Evolutionary conservation across 2,329 filamentous ascomycete genomes (phyloP).

Genomic region (Fusarium bactridioides): DNA sequence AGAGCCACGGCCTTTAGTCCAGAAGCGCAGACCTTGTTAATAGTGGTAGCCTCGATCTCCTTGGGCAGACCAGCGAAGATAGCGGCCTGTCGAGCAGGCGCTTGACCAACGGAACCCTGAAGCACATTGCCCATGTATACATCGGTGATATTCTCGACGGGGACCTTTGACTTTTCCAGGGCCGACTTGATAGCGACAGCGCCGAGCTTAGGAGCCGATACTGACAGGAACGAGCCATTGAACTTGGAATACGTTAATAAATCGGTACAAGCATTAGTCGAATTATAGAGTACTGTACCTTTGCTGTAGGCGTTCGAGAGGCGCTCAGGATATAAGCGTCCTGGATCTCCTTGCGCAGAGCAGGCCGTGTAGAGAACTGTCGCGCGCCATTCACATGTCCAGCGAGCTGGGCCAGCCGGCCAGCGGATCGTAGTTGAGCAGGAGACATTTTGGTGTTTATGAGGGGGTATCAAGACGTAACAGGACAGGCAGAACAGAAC

Average conservation of each 20-base stretch:
- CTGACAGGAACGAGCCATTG: slow-evolving; percentile 86
- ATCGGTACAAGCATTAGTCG: neutral
- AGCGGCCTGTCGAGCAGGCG: slow-evolving; percentile 88
- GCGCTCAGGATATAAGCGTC: slow-evolving; percentile 96
- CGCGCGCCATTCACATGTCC: slow-evolving; percentile 53
- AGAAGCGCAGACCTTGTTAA: slow-evolving; percentile 98
- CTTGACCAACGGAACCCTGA: slow-evolving; percentile 83
- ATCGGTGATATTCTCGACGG: slow-evolving; percentile 81
- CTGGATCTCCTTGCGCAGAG: slow-evolving; percentile 72
- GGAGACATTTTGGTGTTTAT: slow-evolving; percentile 25
- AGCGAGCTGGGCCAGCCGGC: slow-evolving; percentile 47
- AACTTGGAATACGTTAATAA: slow-evolving; percentile 65
- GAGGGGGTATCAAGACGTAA: slow-evolving; percentile 11
- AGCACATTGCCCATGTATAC: slow-evolving; percentile 99
- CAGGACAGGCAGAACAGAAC: slow-evolving; percentile 1
- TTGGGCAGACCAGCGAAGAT: slow-evolving; percentile 86
- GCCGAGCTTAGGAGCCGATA: slow-evolving; percentile 87
- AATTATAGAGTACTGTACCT: slow-evolving; percentile 60
- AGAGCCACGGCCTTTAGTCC: slow-evolving; percentile 91
- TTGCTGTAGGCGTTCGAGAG: slow-evolving; percentile 86
- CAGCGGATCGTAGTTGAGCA: slow-evolving; percentile 47
- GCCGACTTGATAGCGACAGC: slow-evolving; percentile 93
- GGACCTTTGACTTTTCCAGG: slow-evolving; percentile 84
- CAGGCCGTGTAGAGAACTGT: slow-evolving; percentile 55
- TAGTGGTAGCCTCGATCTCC: slow-evolving; percentile 85